These are phyloP conservation scores for Takashimella koratensis DNA, from an alignment of 1,284 basidiomycete species.

Conservation along the genomic window DNA sequence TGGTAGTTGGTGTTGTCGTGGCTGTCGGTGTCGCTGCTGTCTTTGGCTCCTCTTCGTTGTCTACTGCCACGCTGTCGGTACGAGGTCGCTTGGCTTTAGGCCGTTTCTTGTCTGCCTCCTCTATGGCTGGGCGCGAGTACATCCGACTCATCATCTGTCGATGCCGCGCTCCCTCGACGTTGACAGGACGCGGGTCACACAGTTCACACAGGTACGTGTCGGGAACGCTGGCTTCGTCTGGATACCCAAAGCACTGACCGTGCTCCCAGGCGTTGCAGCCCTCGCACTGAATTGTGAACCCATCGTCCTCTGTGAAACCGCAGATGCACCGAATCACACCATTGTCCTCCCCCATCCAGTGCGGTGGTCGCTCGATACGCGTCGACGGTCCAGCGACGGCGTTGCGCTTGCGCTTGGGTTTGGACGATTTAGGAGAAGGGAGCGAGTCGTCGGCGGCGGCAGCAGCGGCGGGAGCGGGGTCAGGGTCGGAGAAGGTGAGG, in stretches of 20 bases:
- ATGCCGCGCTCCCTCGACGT: constrained; percentile 25
- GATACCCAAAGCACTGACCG: constrained; percentile 76
- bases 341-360: constrained; percentile 48
- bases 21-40: not conserved
- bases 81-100: constrained; percentile 15
- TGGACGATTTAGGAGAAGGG: constrained; percentile 17
- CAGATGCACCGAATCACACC: constrained; percentile 49
- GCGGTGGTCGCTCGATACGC: constrained; percentile 21
- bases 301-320: constrained; percentile 65
- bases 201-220: constrained; percentile 54
- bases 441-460: not conserved
- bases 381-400: constrained; percentile 30
- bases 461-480: not conserved
- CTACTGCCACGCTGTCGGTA: constrained; percentile 2
- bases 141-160: constrained; percentile 17
- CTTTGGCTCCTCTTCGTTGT: not conserved
- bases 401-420: constrained; percentile 38
- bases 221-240: constrained; percentile 62
- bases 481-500: not conserved
- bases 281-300: constrained; percentile 90
- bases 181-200: constrained; percentile 39
- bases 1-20: constrained; percentile 9
- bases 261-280: constrained; percentile 86
- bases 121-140: not conserved
- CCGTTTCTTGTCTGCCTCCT: constrained; percentile 8